These are phyloP conservation scores for Nicotiana paniculata DNA, from an alignment of 257 asterid genomes.

Conservation along the genomic window DNA sequence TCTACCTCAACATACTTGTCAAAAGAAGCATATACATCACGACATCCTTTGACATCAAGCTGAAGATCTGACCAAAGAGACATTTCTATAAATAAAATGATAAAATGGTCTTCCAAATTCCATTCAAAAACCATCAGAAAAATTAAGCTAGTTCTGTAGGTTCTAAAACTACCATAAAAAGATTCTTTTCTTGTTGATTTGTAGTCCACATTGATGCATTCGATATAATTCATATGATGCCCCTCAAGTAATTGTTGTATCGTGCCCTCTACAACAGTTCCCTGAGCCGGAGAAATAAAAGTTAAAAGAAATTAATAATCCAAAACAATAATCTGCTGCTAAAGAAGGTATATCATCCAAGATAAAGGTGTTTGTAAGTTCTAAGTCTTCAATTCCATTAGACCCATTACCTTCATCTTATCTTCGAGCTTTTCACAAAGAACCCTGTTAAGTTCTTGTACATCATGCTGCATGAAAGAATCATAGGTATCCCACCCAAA, in stretches of 20 bases:
- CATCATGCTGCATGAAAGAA: conserved; percentile 85
- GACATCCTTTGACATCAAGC: conserved; percentile 80
- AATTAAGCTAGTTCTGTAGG: not conserved
- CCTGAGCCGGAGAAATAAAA: conserved; percentile 29
- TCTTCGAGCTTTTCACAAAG: conserved; percentile 87
- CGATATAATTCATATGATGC: conserved; percentile 82
- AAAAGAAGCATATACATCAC: conserved; percentile 74
- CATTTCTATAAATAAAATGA: conserved; percentile 13
- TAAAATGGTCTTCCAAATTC: not conserved
- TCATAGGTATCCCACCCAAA: conserved; percentile 87
- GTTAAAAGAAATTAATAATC: not conserved
- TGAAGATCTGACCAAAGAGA: conserved; percentile 51
- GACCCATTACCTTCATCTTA: conserved; percentile 64
- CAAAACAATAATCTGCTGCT: not conserved
- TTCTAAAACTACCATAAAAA: conserved; percentile 49
- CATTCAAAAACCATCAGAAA: not conserved
- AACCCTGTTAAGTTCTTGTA: conserved; percentile 81
- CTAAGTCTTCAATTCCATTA: not conserved
- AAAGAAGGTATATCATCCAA: not conserved
- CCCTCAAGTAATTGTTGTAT: conserved; percentile 84
- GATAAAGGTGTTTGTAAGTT: not conserved
- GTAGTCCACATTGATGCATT: conserved; percentile 75
- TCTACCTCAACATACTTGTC: conserved; percentile 86
- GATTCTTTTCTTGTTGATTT: conserved; percentile 87
- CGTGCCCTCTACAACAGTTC: conserved; percentile 86